Conservation (phyloP, 768 basidiomycete species). For the Lactarius psammicola region DNA sequence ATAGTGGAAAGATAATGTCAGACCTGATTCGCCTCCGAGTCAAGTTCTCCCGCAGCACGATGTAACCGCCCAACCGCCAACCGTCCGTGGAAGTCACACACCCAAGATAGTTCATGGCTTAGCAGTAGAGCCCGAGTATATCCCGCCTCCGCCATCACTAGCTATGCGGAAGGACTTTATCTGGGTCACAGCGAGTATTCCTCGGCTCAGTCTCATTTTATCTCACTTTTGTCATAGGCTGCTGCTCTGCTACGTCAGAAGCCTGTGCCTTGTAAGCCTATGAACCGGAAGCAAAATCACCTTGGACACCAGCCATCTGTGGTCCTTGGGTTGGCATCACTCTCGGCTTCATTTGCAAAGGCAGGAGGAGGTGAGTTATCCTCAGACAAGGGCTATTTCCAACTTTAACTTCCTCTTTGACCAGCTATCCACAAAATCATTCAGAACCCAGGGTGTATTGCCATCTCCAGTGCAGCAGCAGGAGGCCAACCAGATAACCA, state of each 20-base stretch:
- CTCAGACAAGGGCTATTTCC: neutral
- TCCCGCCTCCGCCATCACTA: neutral
- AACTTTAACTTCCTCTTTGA: neutral
- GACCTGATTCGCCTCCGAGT: neutral
- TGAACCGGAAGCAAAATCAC: neutral
- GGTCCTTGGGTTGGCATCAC: neutral
- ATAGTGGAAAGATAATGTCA: neutral
- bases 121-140: slow-evolving; percentile 1
- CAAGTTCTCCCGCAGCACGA: neutral
- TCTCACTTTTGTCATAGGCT: neutral
- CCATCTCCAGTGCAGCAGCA: slow-evolving; percentile 21
- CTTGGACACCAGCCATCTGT: neutral
- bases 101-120: slow-evolving; percentile 10
- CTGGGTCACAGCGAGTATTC: slow-evolving; percentile 12
- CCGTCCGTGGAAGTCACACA: neutral
- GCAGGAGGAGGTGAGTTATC: slow-evolving; percentile 22
- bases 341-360: slow-evolving; percentile 8
- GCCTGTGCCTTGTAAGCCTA: neutral
- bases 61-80: neutral
- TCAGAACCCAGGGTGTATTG: slow-evolving; percentile 19
- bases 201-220: neutral
- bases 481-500: slow-evolving; percentile 17
- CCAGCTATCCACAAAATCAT: slow-evolving; percentile 21
- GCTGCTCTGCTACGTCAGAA: neutral
- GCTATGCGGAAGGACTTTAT: slow-evolving; percentile 5